A percentile compares a stretch with the other conserved stretches of the same genome.
phyloP scores from a whole-genome alignment of 257 asterid genomes.

The Pogostemon cablin region DNA sequence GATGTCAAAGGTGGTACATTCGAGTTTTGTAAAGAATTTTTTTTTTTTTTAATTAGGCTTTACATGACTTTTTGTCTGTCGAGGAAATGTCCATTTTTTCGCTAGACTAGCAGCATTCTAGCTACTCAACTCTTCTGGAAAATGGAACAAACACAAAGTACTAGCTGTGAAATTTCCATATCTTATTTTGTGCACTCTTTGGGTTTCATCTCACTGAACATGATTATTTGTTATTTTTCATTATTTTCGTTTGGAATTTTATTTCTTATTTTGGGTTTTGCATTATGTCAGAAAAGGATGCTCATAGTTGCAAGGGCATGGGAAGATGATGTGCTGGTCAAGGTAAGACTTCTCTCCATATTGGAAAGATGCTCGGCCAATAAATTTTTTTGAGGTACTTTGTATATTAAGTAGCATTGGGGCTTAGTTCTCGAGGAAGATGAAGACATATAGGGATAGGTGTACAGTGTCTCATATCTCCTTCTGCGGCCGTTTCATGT shows the following conservation, averaged over 20 bases:
- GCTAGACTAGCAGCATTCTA: background rate
- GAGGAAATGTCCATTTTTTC: background rate
- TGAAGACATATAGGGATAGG: slow-evolving; percentile 56
- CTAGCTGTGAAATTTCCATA: background rate
- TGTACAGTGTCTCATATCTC: slow-evolving; percentile 69
- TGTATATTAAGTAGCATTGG: slow-evolving; percentile 55
- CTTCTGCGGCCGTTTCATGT: slow-evolving; percentile 30
- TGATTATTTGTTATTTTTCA: background rate
- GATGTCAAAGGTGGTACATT: background rate
- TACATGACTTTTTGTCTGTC: background rate
- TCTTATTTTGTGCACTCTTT: slow-evolving; percentile 5
- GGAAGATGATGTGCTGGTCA: slow-evolving; percentile 33
- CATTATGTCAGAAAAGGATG: slow-evolving; percentile 46
- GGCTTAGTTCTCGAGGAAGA: slow-evolving; percentile 47
- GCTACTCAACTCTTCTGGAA: background rate
- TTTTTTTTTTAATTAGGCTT: background rate
- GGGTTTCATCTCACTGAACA: background rate
- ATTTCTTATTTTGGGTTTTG: slow-evolving; percentile 15
- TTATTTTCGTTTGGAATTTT: background rate
- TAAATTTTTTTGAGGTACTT: slow-evolving; percentile 42
- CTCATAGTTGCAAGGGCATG: slow-evolving; percentile 36
- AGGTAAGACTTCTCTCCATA: slow-evolving; percentile 24
- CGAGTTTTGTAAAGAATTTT: background rate
- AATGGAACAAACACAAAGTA: too few relatives aligned
- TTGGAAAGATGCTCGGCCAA: slow-evolving; percentile 29